These are phyloP conservation scores for Blumeria graminis DNA, from an alignment of 2,329 filamentous ascomycete genomes.

Conservation along the genomic window DNA sequence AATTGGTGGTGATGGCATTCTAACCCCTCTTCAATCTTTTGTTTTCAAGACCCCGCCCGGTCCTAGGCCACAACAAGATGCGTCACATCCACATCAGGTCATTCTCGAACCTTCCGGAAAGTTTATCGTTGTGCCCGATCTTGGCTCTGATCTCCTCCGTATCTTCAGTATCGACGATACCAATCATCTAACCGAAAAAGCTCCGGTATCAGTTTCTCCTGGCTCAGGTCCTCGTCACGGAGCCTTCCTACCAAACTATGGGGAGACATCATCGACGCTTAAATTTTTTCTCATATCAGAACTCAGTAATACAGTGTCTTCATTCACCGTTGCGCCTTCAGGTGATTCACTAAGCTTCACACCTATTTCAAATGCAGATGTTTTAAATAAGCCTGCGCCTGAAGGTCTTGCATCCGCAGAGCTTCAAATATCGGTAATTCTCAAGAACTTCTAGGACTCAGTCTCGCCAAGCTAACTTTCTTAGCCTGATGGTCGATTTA, in stretches of 20 bases:
- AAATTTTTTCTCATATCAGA: conserved; percentile 23
- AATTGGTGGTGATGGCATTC: conserved; percentile 15
- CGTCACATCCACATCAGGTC: conserved; percentile 26
- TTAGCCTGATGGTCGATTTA: conserved; percentile 33
- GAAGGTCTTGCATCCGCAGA: conserved; percentile 26
- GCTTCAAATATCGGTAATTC: conserved; percentile 30
- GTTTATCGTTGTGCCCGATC: conserved; percentile 25
- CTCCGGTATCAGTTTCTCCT: conserved; percentile 15
- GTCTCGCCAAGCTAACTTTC: neutral
- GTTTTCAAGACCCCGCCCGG: conserved; percentile 18
- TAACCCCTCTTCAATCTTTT: conserved; percentile 17
- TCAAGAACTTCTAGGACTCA: neutral
- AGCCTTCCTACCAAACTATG: conserved; percentile 18
- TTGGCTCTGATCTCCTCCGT: conserved; percentile 23
- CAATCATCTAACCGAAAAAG: conserved; percentile 16
- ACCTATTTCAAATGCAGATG: conserved; percentile 22
- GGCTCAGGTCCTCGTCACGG: conserved; percentile 30
- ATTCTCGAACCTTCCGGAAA: conserved; percentile 26
- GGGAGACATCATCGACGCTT: conserved; percentile 6
- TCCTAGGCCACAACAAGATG: conserved; percentile 19
- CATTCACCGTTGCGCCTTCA: conserved; percentile 30
- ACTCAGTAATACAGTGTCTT: conserved; percentile 21
- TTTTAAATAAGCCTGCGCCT: conserved; percentile 21
- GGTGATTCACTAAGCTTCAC: conserved; percentile 20
- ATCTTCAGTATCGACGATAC: conserved; percentile 19